Evolutionary conservation across 768 basidiomycete species (phyloP), one percentile per base, ranked within the genome.

Genomic region (Podaxis sp.): DNA sequence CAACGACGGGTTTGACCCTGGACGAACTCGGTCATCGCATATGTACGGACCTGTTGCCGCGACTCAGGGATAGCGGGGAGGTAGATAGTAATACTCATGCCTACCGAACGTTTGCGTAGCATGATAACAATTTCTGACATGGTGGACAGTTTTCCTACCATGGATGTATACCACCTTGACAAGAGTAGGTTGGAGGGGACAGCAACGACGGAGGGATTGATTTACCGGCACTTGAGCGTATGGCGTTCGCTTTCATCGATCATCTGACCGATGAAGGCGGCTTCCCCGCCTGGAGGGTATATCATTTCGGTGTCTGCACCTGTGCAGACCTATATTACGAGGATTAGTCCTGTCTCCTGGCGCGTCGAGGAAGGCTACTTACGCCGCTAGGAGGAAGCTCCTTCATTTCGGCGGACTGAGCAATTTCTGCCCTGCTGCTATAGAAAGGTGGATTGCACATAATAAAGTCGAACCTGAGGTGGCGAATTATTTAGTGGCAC

Each of bases 361-460:
- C 15, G n/a, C 40, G 57, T 17, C 2, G 24, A 13, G 51, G n/a
- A 12, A 37, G 22, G 38, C 1, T 5, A 61, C 85, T 50, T 68
- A 94, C 94, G 1, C 91, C 90, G 66, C 79, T 87, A 0, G 96
- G 90, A 5, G 75, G 77, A 13, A 78, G 72, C 52, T 84, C 84
- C 68, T 98, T 98, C 5, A 76, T 75, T 19, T 81, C 80, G 0
- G 86, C 83, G 1, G 86, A 87, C 2, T 73, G 69, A 0, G 68
- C 65, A 7, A 94, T 81, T 62, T 98, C 96, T 33, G 87, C 84
- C 0, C 72, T 69, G 61, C 87, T 91, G n/a, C 78, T 71, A 70
- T 97, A 98, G 74, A 99, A 99, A 0, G 96, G 96, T 0, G 96
- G 96, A 72, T 98, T 99, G 75, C 96, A 98, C 87, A 98, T 93